Conservation (phyloP, 2,329 filamentous ascomycete genomes). For the Trichoderma sp. region DNA sequence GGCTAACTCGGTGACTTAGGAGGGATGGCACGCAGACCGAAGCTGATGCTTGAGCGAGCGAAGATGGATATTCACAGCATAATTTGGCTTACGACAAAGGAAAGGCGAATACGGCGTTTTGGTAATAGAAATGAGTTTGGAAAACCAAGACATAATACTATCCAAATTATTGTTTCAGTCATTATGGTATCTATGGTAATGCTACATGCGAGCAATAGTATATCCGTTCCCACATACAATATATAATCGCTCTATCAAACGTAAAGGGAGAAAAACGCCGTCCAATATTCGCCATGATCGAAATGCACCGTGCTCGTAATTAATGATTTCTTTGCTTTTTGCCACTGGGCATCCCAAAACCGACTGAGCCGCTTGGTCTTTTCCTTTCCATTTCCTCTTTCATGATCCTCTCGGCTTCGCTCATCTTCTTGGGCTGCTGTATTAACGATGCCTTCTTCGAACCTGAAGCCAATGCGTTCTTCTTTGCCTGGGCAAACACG, state of each 20-base stretch:
- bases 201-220: slow-evolving; percentile 3
- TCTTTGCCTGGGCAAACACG: slow-evolving; percentile 69
- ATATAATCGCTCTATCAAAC: slow-evolving; percentile 4
- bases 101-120: slow-evolving; percentile 43
- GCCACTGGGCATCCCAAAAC: slow-evolving; percentile 50
- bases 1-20: slow-evolving; percentile 43
- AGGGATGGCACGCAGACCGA: slow-evolving; percentile 61
- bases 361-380: slow-evolving; percentile 54
- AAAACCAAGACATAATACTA: slow-evolving; percentile 8
- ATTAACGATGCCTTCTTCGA: slow-evolving; percentile 64
- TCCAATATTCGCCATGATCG: not conserved
- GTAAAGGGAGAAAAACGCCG: not conserved
- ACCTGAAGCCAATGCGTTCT: slow-evolving; percentile 67
- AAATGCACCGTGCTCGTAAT: not conserved
- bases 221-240: slow-evolving; percentile 6
- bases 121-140: slow-evolving; percentile 19
- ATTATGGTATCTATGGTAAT: slow-evolving; percentile 29
- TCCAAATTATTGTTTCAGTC: slow-evolving; percentile 3
- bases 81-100: slow-evolving; percentile 34
- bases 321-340: slow-evolving; percentile 55
- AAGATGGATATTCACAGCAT: not conserved
- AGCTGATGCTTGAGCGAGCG: slow-evolving; percentile 43
- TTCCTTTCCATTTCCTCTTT: slow-evolving; percentile 79
- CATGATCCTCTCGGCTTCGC: slow-evolving; percentile 87
- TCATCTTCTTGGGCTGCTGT: slow-evolving; percentile 78